phyloP scores from a whole-genome alignment of 2,329 filamentous ascomycete species.

The Colletotrichum neosansevieriae region DNA sequence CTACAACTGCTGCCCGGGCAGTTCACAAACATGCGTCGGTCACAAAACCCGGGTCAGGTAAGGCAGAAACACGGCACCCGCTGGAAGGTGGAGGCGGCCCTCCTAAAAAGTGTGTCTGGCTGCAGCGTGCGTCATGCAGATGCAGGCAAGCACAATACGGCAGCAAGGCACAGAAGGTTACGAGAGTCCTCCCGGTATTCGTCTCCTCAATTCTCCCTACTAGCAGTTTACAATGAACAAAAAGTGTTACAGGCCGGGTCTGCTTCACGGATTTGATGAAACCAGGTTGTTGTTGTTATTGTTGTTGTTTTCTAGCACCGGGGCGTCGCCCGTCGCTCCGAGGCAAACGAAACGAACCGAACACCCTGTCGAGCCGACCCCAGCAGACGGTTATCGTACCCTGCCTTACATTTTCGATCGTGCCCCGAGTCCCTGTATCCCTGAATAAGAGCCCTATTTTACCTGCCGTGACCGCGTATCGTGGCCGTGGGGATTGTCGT shows the following conservation, averaged over 20 bases:
- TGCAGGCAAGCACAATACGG: not conserved
- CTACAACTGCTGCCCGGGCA: conserved; percentile 2
- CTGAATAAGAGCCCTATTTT: too few relatives aligned
- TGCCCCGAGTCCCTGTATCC: not conserved
- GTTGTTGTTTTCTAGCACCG: not conserved
- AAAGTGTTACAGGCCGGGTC: too few relatives aligned
- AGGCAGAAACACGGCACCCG: not conserved
- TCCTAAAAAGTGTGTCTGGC: conserved; percentile 8
- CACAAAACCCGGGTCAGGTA: not conserved
- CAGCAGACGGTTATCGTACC: conserved; percentile 8
- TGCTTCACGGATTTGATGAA: not conserved
- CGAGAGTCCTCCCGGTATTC: too few relatives aligned
- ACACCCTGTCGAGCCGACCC: not conserved
- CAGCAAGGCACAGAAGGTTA: not conserved
- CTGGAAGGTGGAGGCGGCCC: not conserved
- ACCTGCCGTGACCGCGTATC: too few relatives aligned
- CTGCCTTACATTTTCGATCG: not conserved
- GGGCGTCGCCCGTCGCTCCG: conserved; percentile 13
- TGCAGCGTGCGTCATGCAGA: conserved; percentile 24
- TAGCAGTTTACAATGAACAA: too few relatives aligned
- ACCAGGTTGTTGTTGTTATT: not conserved
- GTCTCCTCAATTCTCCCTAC: too few relatives aligned
- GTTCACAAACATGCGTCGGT: not conserved
- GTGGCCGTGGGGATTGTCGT: too few relatives aligned
- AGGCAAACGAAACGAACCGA: conserved; percentile 9